Conservation (phyloP, 1,139 yeast species). For the Saccharomyces hybrid region DNA sequence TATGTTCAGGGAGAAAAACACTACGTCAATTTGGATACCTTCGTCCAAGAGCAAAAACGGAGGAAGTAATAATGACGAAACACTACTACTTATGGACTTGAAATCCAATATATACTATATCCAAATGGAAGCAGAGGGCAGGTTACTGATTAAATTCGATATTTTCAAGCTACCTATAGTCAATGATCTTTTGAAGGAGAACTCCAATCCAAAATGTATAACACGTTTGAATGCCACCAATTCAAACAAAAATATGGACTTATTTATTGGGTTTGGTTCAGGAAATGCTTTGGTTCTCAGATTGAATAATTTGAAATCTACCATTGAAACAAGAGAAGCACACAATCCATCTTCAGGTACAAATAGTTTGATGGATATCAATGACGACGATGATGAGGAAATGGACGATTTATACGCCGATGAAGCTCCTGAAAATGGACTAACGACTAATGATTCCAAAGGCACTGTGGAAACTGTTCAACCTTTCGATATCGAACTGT, state of each 20-base stretch:
- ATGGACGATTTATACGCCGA: conserved; percentile 22
- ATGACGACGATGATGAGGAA: conserved; percentile 28
- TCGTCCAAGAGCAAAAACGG: conserved; percentile 8
- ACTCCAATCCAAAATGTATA: conserved; percentile 22
- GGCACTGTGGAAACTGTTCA: conserved; percentile 23
- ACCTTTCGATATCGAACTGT: conserved; percentile 36
- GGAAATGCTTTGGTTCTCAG: conserved; percentile 28
- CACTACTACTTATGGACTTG: conserved; percentile 25
- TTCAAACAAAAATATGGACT: conserved; percentile 13
- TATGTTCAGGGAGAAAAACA: conserved; percentile 14
- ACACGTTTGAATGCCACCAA: conserved; percentile 15
- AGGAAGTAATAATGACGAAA: conserved; percentile 14
- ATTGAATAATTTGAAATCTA: conserved; percentile 27
- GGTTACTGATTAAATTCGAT: conserved; percentile 25
- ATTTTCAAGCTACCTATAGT: conserved; percentile 26
- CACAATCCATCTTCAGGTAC: conserved; percentile 9
- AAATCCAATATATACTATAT: conserved; percentile 22
- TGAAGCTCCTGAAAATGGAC: conserved; percentile 10
- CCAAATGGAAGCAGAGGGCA: conserved; percentile 27
- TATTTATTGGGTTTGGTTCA: conserved; percentile 29
- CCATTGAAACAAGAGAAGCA: conserved; percentile 21
- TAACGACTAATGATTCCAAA: conserved; percentile 23
- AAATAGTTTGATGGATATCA: conserved; percentile 10
- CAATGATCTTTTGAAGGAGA: conserved; percentile 25
- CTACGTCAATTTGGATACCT: conserved; percentile 14